A percentile compares a stretch with the other conserved stretches of the same genome.
These are phyloP conservation scores for Ceratocystis variospora DNA, from an alignment of 2,329 filamentous ascomycete species.

Conservation along the genomic window DNA sequence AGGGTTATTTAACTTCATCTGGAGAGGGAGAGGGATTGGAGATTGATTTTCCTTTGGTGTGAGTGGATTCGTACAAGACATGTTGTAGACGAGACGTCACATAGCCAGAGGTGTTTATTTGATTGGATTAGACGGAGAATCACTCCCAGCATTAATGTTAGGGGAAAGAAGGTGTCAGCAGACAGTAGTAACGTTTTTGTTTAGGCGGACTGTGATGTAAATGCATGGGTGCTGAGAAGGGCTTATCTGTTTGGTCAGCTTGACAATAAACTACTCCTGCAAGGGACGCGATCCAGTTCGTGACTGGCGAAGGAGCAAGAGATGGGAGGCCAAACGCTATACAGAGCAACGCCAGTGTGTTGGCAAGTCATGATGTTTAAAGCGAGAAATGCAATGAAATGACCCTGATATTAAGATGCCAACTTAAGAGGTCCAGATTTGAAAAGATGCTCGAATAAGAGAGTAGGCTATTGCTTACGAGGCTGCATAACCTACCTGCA, in stretches of 20 bases:
- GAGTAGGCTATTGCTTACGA: background rate
- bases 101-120: background rate
- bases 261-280: background rate
- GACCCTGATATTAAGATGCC: too few species aligned
- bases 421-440: too few species aligned
- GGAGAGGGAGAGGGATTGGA: background rate
- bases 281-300: background rate
- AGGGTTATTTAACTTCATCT: background rate
- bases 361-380: too few species aligned
- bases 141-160: background rate
- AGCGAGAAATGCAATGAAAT: too few species aligned
- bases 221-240: background rate
- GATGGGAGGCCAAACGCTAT: too few species aligned
- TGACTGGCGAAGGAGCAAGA: background rate
- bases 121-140: background rate
- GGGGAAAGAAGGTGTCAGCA: background rate
- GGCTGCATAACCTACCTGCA: background rate
- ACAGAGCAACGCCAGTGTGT: too few species aligned
- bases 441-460: background rate
- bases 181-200: background rate
- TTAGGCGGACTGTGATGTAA: background rate
- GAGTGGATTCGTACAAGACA: background rate
- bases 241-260: background rate
- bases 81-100: background rate
- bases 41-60: background rate